Conservation (phyloP, 768 basidiomycete genomes). For the Amanita subjunquillea region DNA sequence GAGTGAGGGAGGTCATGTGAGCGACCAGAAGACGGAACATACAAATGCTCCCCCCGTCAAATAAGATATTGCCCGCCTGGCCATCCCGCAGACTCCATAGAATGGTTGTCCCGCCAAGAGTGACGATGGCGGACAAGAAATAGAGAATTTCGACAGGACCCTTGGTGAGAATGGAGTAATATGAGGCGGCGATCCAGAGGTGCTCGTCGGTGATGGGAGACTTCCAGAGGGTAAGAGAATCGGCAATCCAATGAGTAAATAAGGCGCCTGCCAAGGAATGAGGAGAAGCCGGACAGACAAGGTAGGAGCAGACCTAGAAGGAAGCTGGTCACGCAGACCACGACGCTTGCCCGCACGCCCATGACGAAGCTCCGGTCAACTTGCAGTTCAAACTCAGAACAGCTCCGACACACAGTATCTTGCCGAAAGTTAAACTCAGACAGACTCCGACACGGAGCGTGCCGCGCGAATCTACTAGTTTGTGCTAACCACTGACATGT, state of each 20-base stretch:
- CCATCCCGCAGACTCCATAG: constrained; percentile 73
- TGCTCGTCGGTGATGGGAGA: constrained; percentile 78
- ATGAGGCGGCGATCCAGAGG: constrained; percentile 73
- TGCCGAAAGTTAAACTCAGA: neutral
- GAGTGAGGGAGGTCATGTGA: neutral
- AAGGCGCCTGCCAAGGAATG: constrained; percentile 44
- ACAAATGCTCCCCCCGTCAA: constrained; percentile 87
- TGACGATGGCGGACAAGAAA: constrained; percentile 42
- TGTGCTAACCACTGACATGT: neutral
- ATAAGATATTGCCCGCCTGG: constrained; percentile 80
- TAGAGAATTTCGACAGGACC: constrained; percentile 48
- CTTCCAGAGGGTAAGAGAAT: constrained; percentile 85
- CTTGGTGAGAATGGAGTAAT: constrained; percentile 71
- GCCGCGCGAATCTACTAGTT: no score
- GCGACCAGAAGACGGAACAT: constrained; percentile 18
- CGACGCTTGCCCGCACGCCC: constrained; percentile 65
- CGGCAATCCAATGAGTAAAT: constrained; percentile 91
- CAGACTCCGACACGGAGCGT: neutral
- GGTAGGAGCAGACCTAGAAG: constrained; percentile 48
- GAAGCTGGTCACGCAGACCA: constrained; percentile 72
- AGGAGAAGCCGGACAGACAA: neutral
- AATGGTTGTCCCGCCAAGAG: constrained; percentile 55
- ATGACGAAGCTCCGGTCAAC: constrained; percentile 21
- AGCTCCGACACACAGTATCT: neutral
- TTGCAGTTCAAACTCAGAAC: neutral